Base-by-base conservation (phyloP, 1,139 yeast genomes). In the Cylindricascospora bacillispora region DNA sequence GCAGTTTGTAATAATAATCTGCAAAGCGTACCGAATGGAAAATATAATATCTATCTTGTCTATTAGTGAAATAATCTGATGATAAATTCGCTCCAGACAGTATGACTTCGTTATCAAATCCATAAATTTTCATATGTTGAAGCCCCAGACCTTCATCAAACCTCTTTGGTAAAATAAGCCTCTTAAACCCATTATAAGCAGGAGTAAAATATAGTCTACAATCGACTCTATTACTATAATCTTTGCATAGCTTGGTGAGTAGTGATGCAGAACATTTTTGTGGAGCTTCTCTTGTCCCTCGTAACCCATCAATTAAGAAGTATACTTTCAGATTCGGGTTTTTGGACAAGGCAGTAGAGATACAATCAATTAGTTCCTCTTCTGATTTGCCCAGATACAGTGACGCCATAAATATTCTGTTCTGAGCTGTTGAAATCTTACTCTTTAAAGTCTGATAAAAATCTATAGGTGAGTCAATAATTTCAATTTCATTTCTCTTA, bases 61-160 rank as follows among this genome's bases (percentile, higher is more conserved):
- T 71, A 52, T 89, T 78, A n/a, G 93, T 80, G 55, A 92, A 89
- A 55, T 89, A 89, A 55, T 89, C 98, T 25, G 70, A 62, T 0
- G 95, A 82, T 32, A 89, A 63, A 47, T 89, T 89, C 4, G 98
- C 98, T 3, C 98, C 99, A 13, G 83, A 72, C 27, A 92, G 63
- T 13, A 92, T 68, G 30, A 89, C 73, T 49, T 85, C 95, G 45
- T 85, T 74, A 53, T 89, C 99, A 47, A 85, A 75, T 2, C 98
- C 98, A 51, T 89, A 89, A 24, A 92, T 66, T 54, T 89, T 89
- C 98, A 89, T 92, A 52, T 89, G 99, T 56, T 89, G 99, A 31
- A 89, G 63, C 0, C 99, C 99, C 48, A 70, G 63, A 5, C 93
- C 89, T 58, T 89, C 99, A 52, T 86, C 85, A 38, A 86, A 65